These are phyloP conservation scores for Chytriomyces sp. DNA, from an alignment of 192 early-diverging fungal genomes.

Conservation along the genomic window DNA sequence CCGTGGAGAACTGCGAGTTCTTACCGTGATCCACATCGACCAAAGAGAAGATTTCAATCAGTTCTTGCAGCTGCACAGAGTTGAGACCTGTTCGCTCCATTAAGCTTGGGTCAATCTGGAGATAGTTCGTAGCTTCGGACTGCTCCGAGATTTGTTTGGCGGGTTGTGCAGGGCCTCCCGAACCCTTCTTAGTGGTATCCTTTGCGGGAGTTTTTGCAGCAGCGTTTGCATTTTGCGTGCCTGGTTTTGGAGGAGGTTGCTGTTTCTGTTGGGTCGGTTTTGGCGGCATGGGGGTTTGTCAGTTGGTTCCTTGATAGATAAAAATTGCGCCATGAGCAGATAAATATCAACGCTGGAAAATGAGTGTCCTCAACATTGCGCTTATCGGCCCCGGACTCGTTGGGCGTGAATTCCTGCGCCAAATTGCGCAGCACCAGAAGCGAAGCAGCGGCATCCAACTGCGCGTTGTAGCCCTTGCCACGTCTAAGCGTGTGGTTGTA, in stretches of 20 bases:
- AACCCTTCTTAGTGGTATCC: background rate
- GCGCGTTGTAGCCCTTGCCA: conserved; percentile 74
- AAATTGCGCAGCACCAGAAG: conserved; percentile 65
- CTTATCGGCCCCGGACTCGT: conserved; percentile 95
- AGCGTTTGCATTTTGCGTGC: background rate
- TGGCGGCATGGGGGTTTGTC: conserved; percentile 9
- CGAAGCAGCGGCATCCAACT: conserved; percentile 51
- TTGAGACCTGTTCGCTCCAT: conserved; percentile 47
- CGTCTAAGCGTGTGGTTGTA: conserved; percentile 70
- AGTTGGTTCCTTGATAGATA: background rate
- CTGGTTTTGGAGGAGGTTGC: background rate
- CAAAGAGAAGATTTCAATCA: conserved; percentile 61
- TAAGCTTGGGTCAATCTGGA: conserved; percentile 47
- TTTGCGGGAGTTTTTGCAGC: conserved; percentile 3
- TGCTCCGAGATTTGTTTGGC: background rate
- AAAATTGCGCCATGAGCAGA: background rate
- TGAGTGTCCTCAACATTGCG: conserved; percentile 63
- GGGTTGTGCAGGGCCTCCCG: background rate
- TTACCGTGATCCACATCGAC: conserved; percentile 66
- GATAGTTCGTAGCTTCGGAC: conserved; percentile 16
- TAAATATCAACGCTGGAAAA: conserved; percentile 2
- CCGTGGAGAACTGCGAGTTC: conserved; percentile 45
- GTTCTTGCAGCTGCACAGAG: conserved; percentile 52
- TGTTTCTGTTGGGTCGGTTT: background rate
- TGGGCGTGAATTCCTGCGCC: conserved; percentile 85